Evolutionary conservation across 371 early-diverging fungal genomes (phyloP).

Genomic region (Phascolomyces articulosus): DNA sequence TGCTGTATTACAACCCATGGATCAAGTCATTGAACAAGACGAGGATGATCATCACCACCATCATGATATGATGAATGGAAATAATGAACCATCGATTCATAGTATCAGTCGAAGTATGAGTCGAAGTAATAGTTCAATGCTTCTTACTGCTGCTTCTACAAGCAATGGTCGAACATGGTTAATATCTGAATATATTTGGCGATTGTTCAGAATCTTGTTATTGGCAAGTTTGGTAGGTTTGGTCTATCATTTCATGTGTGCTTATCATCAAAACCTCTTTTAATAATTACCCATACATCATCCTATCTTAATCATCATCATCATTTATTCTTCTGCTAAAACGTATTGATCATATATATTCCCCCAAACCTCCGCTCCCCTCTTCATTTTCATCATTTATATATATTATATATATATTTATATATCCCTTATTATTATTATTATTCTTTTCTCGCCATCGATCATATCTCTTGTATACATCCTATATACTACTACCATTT

Average conservation of each 20-base stretch:
- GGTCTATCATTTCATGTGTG: slow-evolving; percentile 37
- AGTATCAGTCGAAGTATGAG: too few relatives aligned
- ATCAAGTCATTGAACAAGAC: slow-evolving; percentile 3
- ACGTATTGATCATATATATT: too few relatives aligned
- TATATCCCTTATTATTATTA: too few relatives aligned
- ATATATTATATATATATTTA: too few relatives aligned
- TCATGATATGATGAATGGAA: too few relatives aligned
- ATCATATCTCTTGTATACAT: too few relatives aligned
- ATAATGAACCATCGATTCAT: too few relatives aligned
- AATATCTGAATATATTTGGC: slow-evolving; percentile 46
- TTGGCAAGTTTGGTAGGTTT: slow-evolving; percentile 44
- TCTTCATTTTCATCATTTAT: too few relatives aligned
- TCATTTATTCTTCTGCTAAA: neutral
- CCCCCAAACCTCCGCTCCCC: too few relatives aligned
- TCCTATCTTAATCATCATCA: neutral
- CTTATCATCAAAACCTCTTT: slow-evolving; percentile 18
- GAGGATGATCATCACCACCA: neutral
- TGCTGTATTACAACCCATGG: slow-evolving; percentile 2
- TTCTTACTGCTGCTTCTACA: neutral
- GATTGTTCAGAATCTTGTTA: slow-evolving; percentile 39
- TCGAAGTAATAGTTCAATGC: neutral
- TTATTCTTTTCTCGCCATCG: too few relatives aligned
- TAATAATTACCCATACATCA: neutral
- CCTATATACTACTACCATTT: neutral
- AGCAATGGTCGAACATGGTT: slow-evolving; percentile 12